Base-by-base conservation (phyloP, 164 flowering plant species). In the Macadamia integrifolia region DNA sequence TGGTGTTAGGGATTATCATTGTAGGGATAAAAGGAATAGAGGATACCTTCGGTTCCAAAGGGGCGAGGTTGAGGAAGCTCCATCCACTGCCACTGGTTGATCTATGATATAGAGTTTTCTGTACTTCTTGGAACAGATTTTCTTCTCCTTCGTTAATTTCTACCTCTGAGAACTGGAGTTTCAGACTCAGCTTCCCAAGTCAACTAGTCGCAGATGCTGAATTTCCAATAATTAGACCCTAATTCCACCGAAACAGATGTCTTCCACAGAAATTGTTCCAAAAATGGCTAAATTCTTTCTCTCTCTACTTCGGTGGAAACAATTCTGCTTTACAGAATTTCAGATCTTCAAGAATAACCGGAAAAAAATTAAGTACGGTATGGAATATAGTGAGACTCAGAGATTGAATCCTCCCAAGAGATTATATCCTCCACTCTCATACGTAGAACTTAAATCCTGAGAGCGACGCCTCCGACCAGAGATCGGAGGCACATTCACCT, bases 41-140 rank as follows among this genome's bases (percentile, higher is more conserved):
- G 29, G 12, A 57, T 46, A 88, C 93, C 89, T 84, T 86, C 80
- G 49, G 86, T 62, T 69, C 85, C 86, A 61, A 75, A 83, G 1
- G 91, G 85, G 58, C 89, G 87, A 61, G 89, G 72, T 70, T 84
- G 94, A 76, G 91, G 90, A 72, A 87, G 82, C 86, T 91, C 94
- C 97, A 88, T 88, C 55, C n/a, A n/a, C 57, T 23, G 23, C 23
- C 23, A 23, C 23, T 23, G 5, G 40, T 35, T 2, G 40, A 35
- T 35, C 40, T 2, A 35, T 35, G 40, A 35, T 35, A 35, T 35
- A 35, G 5, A 35, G 40, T 35, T 35, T 35, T 5, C 40, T 35
- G 40, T 35, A 5, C 3, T 35, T 35, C 40, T 35, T 35, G 40
- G 5, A 35, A 35, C 40, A 35, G 40, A 35, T 69, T 57, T 43